Conservation (phyloP, 352 stramenopile species). For the Phytophthora brassicae region DNA sequence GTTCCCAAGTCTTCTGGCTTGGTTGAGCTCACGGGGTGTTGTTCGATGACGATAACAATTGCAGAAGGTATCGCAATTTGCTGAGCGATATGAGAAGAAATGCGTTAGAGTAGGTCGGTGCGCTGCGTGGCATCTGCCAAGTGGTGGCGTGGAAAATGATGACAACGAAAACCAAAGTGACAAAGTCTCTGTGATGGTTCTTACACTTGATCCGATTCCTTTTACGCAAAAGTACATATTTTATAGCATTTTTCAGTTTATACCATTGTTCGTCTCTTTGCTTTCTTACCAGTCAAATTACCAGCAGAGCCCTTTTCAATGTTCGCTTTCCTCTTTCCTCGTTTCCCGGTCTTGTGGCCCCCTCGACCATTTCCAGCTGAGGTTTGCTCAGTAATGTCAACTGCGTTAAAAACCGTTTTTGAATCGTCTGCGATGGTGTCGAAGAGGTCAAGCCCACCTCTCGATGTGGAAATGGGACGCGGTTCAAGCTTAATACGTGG, state of each 20-base stretch:
- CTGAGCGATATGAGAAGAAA: slow-evolving; percentile 35
- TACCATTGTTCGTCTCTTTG: slow-evolving; percentile 25
- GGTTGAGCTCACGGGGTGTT: slow-evolving; percentile 33
- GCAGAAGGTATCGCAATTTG: slow-evolving; percentile 53
- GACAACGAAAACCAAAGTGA: slow-evolving; percentile 31
- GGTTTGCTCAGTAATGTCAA: background rate
- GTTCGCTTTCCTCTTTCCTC: slow-evolving; percentile 26
- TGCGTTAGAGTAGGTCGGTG: background rate
- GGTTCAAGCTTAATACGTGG: slow-evolving; percentile 18
- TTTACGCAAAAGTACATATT: background rate
- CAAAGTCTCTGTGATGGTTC: slow-evolving; percentile 29
- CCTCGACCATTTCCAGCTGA: slow-evolving; percentile 7
- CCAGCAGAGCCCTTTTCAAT: slow-evolving; percentile 11
- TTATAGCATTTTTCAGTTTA: slow-evolving; percentile 4
- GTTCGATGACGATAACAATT: slow-evolving; percentile 45
- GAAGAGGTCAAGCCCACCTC: background rate
- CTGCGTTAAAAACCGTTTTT: slow-evolving; percentile 3
- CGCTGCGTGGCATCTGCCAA: background rate
- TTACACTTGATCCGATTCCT: slow-evolving; percentile 55
- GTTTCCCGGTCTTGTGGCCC: slow-evolving; percentile 21
- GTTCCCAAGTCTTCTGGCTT: slow-evolving; percentile 15
- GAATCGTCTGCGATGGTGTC: slow-evolving; percentile 3
- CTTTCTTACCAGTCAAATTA: slow-evolving; percentile 19
- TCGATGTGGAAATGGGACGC: background rate
- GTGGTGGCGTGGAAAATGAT: slow-evolving; percentile 34